A percentile compares a stretch with the other conserved stretches of the same genome.
These are phyloP conservation scores for Starmerella roubikii DNA, from an alignment of 805 yeast genomes.

Conservation along the genomic window DNA sequence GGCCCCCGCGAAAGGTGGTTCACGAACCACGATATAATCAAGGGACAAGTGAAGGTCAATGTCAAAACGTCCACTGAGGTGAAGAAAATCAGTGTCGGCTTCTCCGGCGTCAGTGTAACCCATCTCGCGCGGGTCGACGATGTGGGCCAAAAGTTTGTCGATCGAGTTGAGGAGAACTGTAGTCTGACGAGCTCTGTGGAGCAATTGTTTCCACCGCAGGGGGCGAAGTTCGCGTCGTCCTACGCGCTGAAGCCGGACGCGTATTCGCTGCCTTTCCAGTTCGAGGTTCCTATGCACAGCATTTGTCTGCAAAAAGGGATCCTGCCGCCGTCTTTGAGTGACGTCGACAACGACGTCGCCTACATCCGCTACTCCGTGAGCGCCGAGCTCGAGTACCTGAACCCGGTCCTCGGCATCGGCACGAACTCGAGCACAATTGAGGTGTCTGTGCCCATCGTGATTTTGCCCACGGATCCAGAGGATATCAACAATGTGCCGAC, in stretches of 20 bases:
- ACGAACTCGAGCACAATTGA: not conserved
- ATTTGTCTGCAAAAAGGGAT: not conserved
- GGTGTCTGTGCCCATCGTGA: constrained; percentile 25
- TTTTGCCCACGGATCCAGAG: constrained; percentile 32
- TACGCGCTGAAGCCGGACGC: constrained; percentile 27
- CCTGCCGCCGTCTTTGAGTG: constrained; percentile 17
- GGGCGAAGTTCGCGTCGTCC: constrained; percentile 14
- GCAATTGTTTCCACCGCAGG: constrained; percentile 28
- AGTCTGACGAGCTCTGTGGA: constrained; percentile 22
- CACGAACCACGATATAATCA: constrained; percentile 13
- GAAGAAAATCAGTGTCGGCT: constrained; percentile 37
- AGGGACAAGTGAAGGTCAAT: constrained; percentile 11
- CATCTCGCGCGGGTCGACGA: constrained; percentile 27
- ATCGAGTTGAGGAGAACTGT: constrained; percentile 18
- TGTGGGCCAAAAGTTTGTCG: constrained; percentile 17
- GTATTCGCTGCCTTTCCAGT: constrained; percentile 26
- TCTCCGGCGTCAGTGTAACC: constrained; percentile 58
- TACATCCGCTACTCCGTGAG: constrained; percentile 9
- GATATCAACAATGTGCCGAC: constrained; percentile 13
- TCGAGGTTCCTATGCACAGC: constrained; percentile 23
- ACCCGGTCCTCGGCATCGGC: constrained; percentile 1
- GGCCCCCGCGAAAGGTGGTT: constrained; percentile 16
- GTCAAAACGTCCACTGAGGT: constrained; percentile 7
- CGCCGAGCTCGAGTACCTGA: constrained; percentile 2
- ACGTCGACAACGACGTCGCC: constrained; percentile 11